These are phyloP conservation scores for Hypoxylon sp. DNA, from an alignment of 2,329 filamentous ascomycete genomes.

Conservation along the genomic window DNA sequence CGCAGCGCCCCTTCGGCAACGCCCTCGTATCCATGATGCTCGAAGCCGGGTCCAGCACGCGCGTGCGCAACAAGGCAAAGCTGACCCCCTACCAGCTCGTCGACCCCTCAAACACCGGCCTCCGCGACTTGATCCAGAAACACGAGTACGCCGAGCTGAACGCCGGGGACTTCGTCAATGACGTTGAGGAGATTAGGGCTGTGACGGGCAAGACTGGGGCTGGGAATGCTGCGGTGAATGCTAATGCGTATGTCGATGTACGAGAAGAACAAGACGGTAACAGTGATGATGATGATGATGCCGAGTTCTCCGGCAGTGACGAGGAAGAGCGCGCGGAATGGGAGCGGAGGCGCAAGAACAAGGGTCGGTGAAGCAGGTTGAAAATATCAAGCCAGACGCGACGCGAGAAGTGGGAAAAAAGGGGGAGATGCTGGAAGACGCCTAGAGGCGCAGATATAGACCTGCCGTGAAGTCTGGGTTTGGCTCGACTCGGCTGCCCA, in stretches of 20 bases:
- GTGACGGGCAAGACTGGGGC: too few species aligned
- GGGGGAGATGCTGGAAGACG: neutral
- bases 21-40: slow-evolving; percentile 83
- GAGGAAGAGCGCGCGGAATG: slow-evolving; percentile 74
- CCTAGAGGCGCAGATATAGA: slow-evolving; percentile 17
- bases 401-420: neutral
- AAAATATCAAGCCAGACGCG: slow-evolving; percentile 21
- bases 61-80: slow-evolving; percentile 77
- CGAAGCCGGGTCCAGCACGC: slow-evolving; percentile 76
- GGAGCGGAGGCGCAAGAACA: slow-evolving; percentile 62
- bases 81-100: slow-evolving; percentile 79
- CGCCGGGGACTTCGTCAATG: slow-evolving; percentile 67
- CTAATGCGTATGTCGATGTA: slow-evolving; percentile 40
- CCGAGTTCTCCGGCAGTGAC: slow-evolving; percentile 74
- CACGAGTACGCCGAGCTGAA: slow-evolving; percentile 76
- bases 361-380: too few species aligned
- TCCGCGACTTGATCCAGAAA: slow-evolving; percentile 74
- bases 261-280: slow-evolving; percentile 45
- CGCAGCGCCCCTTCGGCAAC: slow-evolving; percentile 74
- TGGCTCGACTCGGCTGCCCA: slow-evolving; percentile 5
- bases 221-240: neutral
- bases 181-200: slow-evolving; percentile 32
- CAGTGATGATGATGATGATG: slow-evolving; percentile 65
- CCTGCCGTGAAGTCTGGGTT: slow-evolving; percentile 2
- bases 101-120: slow-evolving; percentile 75